Base-by-base conservation (phyloP, 768 basidiomycete species). In the Lenzites betulinus region DNA sequence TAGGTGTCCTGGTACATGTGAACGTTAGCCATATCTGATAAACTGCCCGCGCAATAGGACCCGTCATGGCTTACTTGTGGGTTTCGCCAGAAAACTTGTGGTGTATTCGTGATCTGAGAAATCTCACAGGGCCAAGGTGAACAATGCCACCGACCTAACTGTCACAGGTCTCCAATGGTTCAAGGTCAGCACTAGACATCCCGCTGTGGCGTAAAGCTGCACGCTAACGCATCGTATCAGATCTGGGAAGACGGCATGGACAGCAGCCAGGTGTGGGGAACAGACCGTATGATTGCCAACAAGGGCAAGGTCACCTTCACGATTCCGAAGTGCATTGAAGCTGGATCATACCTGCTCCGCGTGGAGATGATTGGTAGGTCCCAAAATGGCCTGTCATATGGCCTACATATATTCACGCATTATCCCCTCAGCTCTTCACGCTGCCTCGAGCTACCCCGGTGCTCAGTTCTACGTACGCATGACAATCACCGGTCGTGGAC, bases 101-200 rank as follows among this genome's bases (percentile, higher is more conserved):
- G 16, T 6, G 30, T 30, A 15, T 46, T 22, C n/a, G 8, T 23
- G 9, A 6, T 23, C 43, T 59, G 22, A 38, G 39, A 18, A 48
- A 30, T 26, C 12, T n/a, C 39, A 18, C 64, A 84, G 82, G 3
- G 82, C 82, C 7, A 60, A 76, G 73, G 69, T 79, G 70, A 56
- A 76, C 30, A 73, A 72, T 58, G 84, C 84, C 9, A 76, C 77
- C 0, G 80, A 83, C 59, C 70, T 74, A 3, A 55, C 54, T 26
- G 78, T 82, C 3, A 83, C 81, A 1, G 78, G 82, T 20, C 70
- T 81, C 9, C 69, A 77, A 52, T 83, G 82, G 82, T 83, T 83
- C 74, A 83, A 70, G 57, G 64, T 57, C 3, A 18, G 59, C 54
- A 1, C 16, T 8, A 22, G 22, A 18, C n/a, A 8, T 16, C 12